Evolutionary conservation across 164 flowering plant genomes (phyloP).

Genomic region (Brasenia schreberi): DNA sequence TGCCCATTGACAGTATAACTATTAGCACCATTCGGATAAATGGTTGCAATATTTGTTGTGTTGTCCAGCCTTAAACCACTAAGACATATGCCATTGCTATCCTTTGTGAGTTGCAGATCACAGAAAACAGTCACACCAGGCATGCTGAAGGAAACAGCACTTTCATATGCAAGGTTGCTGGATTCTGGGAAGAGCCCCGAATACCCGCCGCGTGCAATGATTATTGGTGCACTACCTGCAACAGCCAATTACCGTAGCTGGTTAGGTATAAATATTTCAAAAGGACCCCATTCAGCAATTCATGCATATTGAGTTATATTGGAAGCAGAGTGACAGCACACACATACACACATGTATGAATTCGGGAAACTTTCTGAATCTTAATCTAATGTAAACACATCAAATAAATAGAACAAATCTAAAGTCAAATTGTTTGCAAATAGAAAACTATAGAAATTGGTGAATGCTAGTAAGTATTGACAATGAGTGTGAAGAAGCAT

Average conservation of each 20-base stretch:
- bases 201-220: conserved; percentile 68
- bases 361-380: too few species aligned
- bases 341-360: too few species aligned
- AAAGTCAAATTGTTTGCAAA: too few species aligned
- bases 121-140: conserved; percentile 29
- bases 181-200: conserved; percentile 77
- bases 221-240: conserved; percentile 52
- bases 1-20: conserved; percentile 52
- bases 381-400: too few species aligned
- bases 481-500: too few species aligned
- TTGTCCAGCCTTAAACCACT: conserved; percentile 45
- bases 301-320: too few species aligned
- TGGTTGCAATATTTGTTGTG: conserved; percentile 31
- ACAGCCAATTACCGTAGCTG: background rate
- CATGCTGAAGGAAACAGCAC: conserved; percentile 23
- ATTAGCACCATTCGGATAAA: conserved; percentile 31
- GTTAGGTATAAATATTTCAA: too few species aligned
- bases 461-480: too few species aligned
- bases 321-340: too few species aligned
- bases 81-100: conserved; percentile 49
- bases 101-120: conserved; percentile 73
- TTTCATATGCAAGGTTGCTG: conserved; percentile 24
- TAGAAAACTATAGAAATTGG: too few species aligned
- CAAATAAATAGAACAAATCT: too few species aligned
- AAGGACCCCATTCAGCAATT: too few species aligned